Evolutionary conservation across 2,329 filamentous ascomycete species (phyloP).

Genomic region (Truncatella angustata): DNA sequence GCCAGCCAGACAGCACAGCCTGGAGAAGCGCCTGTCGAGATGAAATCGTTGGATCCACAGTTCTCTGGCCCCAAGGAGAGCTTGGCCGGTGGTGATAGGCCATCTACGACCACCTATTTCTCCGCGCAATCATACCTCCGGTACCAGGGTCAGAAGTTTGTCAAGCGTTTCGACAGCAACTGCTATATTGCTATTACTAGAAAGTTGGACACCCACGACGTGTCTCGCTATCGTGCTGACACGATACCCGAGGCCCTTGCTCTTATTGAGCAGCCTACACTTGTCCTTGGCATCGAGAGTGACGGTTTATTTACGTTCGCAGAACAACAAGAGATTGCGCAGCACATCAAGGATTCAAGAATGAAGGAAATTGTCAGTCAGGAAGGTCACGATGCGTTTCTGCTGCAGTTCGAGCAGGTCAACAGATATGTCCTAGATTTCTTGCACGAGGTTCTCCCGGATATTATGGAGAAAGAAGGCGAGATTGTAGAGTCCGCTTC

Average conservation of each 20-base stretch:
- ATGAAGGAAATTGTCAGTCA: slow-evolving; percentile 88
- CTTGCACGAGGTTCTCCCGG: slow-evolving; percentile 75
- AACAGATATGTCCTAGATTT: slow-evolving; percentile 85
- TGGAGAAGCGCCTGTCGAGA: slow-evolving; percentile 27
- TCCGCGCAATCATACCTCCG: slow-evolving; percentile 96
- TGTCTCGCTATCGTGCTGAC: slow-evolving; percentile 72
- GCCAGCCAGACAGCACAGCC: slow-evolving; percentile 20
- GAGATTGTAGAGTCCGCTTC: slow-evolving; percentile 42
- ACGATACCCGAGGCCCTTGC: slow-evolving; percentile 72
- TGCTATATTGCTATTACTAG: slow-evolving; percentile 99
- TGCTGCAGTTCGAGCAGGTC: slow-evolving; percentile 96
- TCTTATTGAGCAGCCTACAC: slow-evolving; percentile 81
- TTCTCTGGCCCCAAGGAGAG: slow-evolving; percentile 63
- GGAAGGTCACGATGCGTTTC: slow-evolving; percentile 94
- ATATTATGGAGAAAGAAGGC: slow-evolving; percentile 74
- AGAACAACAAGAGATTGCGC: slow-evolving; percentile 89
- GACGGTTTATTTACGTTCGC: slow-evolving; percentile 97
- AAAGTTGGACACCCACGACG: slow-evolving; percentile 95
- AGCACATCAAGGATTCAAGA: slow-evolving; percentile 72
- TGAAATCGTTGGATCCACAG: slow-evolving; percentile 55
- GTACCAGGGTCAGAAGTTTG: slow-evolving; percentile 95
- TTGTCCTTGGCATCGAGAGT: slow-evolving; percentile 91
- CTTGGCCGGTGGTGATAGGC: slow-evolving; percentile 48
- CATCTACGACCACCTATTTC: slow-evolving; percentile 79
- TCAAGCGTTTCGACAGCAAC: slow-evolving; percentile 95